phyloP scores from a whole-genome alignment of 1,284 basidiomycete genomes.

The Boletus mariae region DNA sequence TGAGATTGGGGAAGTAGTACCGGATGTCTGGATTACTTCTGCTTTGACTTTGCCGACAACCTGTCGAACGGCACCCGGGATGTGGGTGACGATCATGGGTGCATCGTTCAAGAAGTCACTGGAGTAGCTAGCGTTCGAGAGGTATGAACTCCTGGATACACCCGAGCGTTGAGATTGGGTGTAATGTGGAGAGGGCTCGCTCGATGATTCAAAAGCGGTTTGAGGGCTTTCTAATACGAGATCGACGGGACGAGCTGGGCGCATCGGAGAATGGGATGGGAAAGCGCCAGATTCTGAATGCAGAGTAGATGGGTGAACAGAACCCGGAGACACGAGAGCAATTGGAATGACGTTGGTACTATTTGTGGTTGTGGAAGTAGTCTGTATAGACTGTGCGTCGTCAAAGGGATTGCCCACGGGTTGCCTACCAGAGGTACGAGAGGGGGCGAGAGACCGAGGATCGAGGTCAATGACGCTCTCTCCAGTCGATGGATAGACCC shows the following conservation, averaged over 20 bases:
- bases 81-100: constrained; percentile 74
- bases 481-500: constrained; percentile 47
- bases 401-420: constrained; percentile 65
- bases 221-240: constrained; percentile 59
- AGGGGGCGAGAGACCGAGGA: constrained; percentile 41
- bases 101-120: constrained; percentile 77
- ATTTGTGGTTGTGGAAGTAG: constrained; percentile 62
- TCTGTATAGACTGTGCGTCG: constrained; percentile 73
- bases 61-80: constrained; percentile 61
- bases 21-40: constrained; percentile 66
- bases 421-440: constrained; percentile 14
- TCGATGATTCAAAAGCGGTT: constrained; percentile 51
- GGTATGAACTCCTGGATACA: constrained; percentile 63
- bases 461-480: constrained; percentile 57
- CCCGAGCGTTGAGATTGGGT: constrained; percentile 53
- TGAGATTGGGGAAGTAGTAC: constrained; percentile 33
- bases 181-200: constrained; percentile 38
- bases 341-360: constrained; percentile 82
- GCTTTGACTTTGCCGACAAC: constrained; percentile 74
- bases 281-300: constrained; percentile 26
- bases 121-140: constrained; percentile 68
- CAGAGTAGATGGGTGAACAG: constrained; percentile 30
- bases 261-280: constrained; percentile 44
- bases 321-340: constrained; percentile 66
- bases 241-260: constrained; percentile 61